Percentiles rank a stretch among this genome's conserved stretches.
Evolutionary conservation across 495 filamentous ascomycete genomes (phyloP).

Genomic region (Penicillium canariense): DNA sequence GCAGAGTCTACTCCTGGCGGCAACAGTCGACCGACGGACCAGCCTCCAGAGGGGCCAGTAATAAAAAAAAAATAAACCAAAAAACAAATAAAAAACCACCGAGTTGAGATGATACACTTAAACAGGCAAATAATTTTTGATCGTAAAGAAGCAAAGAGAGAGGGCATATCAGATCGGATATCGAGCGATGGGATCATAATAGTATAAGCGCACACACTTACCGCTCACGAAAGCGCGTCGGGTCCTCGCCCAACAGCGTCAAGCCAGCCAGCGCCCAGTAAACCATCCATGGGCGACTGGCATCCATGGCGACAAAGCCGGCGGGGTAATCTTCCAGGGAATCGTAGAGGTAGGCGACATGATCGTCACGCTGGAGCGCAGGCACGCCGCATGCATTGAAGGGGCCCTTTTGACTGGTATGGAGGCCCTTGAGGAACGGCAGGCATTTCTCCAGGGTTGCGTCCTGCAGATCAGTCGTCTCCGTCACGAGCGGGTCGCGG

Average conservation of each 20-base stretch:
- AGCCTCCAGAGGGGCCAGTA: no score
- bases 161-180: no score
- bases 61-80: no score
- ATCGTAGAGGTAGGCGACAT: slow-evolving; percentile 72
- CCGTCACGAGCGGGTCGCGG: slow-evolving; percentile 65
- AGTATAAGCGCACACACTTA: slow-evolving; percentile 27
- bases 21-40: no score
- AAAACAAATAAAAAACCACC: no score
- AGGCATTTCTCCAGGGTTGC: slow-evolving; percentile 66
- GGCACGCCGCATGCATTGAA: slow-evolving; percentile 73
- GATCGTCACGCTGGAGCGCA: slow-evolving; percentile 62
- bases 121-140: no score
- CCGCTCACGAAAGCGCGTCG: slow-evolving; percentile 64
- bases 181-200: no score
- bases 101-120: no score
- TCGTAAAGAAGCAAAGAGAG: no score
- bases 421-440: slow-evolving; percentile 56
- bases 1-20: no score
- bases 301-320: slow-evolving; percentile 67
- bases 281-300: slow-evolving; percentile 85
- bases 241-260: slow-evolving; percentile 70
- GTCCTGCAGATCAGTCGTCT: slow-evolving; percentile 64
- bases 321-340: slow-evolving; percentile 63
- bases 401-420: slow-evolving; percentile 38
- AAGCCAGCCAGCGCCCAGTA: slow-evolving; percentile 86